These are phyloP conservation scores for Globisporangium cystogenes DNA, from an alignment of 352 stramenopile species.

Conservation along the genomic window DNA sequence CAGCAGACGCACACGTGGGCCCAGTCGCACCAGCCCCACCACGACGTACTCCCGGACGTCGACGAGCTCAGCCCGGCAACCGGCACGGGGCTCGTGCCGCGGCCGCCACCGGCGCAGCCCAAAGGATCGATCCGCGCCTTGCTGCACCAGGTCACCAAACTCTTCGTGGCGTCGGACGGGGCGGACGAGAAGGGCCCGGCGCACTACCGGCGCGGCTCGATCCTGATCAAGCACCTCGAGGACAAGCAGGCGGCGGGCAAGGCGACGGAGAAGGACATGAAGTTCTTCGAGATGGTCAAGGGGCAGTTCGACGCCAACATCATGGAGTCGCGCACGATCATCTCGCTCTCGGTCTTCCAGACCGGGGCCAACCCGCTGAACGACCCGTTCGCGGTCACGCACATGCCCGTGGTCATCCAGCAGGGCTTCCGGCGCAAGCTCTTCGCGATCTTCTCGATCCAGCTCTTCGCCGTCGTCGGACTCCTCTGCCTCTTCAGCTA, in stretches of 20 bases:
- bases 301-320: slow-evolving; percentile 61
- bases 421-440: slow-evolving; percentile 69
- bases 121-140: slow-evolving; percentile 21
- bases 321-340: slow-evolving; percentile 69
- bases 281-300: slow-evolving; percentile 80
- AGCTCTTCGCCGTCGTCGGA: slow-evolving; percentile 44
- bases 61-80: slow-evolving; percentile 1
- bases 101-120: background rate
- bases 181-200: slow-evolving; percentile 34
- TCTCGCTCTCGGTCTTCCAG: slow-evolving; percentile 74
- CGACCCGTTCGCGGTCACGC: slow-evolving; percentile 63
- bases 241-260: slow-evolving; percentile 51
- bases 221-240: slow-evolving; percentile 67
- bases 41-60: background rate
- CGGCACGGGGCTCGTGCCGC: slow-evolving; percentile 2
- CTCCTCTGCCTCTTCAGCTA: slow-evolving; percentile 39
- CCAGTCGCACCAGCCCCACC: background rate
- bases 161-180: slow-evolving; percentile 31
- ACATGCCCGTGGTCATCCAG: slow-evolving; percentile 64
- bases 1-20: slow-evolving; percentile 2
- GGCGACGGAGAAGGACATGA: slow-evolving; percentile 67
- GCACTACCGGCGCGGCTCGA: slow-evolving; percentile 66
- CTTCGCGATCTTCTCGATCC: slow-evolving; percentile 66
- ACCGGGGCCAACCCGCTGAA: slow-evolving; percentile 65
- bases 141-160: slow-evolving; percentile 33